Evolutionary conservation across 2,329 filamentous ascomycete genomes (phyloP), one percentile per base, ranked within the genome.

Genomic region (Mycocentrospora acerina): DNA sequence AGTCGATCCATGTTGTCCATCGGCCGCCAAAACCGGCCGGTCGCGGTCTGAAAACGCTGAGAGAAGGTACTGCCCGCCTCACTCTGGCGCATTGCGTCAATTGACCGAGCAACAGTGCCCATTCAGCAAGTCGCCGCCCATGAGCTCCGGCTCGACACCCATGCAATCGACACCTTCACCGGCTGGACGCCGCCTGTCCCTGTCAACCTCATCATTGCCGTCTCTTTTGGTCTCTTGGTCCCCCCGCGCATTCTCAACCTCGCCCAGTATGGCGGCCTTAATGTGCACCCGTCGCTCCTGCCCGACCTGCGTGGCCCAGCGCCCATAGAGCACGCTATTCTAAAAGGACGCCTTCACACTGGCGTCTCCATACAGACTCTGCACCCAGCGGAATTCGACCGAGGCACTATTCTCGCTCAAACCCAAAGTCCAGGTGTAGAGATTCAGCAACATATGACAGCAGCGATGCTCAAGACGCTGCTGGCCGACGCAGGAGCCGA

Each of bases 191-290:
- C 62, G 1, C 57, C 60, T 2, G 24, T 30, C n/a, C 32, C 53
- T 11, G 46, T 56, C 40, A 90, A 96, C 64, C 74, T 98, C 42
- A 79, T 98, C 52, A 75, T 97, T 30, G 90, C 90, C 32, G 93
- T 97, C 4, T 97, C 93, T 0, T 98, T 97, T 68, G 93, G 93
- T 3, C 78, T 95, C 7, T 85, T 96, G 45, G 83, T 98, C 1
- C 93, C 93, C 1, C 76, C 78, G 1, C 78, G 88, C 4, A 81
- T 97, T 12, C 73, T 98, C 15, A 71, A 72, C 15, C 71, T 71
- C 1, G 80, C 86, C 16, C 80, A 79, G 54, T 95, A 94, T 68
- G 90, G 90, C 29, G 93, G 93, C 0, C 71, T 98, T 3, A 98
- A 98, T 66, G 78, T 98, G 2, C 93, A 98, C 60, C 93, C 93